Evolutionary conservation across 2,329 filamentous ascomycete species (phyloP), one percentile per base, ranked within the genome.

Genomic region (Xylaria sp.): DNA sequence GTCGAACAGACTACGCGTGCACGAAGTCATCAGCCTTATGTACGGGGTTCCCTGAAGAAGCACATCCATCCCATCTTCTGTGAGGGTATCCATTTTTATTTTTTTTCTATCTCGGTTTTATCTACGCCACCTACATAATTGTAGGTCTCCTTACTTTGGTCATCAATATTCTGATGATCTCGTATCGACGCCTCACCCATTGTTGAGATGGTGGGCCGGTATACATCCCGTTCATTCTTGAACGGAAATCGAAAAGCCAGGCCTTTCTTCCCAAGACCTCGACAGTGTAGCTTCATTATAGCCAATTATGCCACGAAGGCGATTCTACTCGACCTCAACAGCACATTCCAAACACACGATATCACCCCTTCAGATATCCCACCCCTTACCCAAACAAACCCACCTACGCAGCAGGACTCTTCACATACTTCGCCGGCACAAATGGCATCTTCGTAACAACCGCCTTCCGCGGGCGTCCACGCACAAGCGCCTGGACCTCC

Each of bases 401-500:
- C 39, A 16, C n/a, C 35, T 60, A 68, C 18, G 68, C 61, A 35
- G 63, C 53, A 7, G 63, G 54, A 7, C 72, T 74, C 73, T 78
- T 87, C 75, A 83, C 89, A 75, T 96, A 96, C 76, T 90, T 92
- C 68, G 82, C 85, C 54, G 86, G 81, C 55, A 95, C 82, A 74
- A 96, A 96, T 1, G 92, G 92, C 92, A 96, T 94, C 79, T 92
- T 92, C 7, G 85, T 82, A 37, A 96, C 89, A 2, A 83, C 82
- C 0, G 87, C 92, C 75, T 85, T 86, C 68, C 91, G 84, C 71
- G 83, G 79, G 77, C 87, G 90, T 18, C 91, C 92, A 56, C 92
- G 80, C 1, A 96, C 87, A 46, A 91, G 74, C 3, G 96, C 86
- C 16, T 86, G 83, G 5, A 96, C 78, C 76, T 93, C 87, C 0